Evolutionary conservation across 1,284 basidiomycete genomes (phyloP).

Genomic region (Fomitopsis pinicola): DNA sequence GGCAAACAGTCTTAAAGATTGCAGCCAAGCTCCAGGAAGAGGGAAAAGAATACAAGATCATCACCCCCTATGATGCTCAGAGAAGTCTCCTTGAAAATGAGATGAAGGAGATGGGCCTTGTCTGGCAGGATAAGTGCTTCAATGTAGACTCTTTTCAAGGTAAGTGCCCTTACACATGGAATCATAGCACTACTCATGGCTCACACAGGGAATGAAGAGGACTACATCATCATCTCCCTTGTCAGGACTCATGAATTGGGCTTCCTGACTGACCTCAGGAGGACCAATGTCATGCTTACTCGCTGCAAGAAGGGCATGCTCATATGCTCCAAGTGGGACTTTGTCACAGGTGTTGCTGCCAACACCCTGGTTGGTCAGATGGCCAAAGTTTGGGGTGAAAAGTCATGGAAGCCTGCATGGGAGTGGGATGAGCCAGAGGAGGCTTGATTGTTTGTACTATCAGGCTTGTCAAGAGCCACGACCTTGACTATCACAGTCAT

Average conservation of each 20-base stretch:
- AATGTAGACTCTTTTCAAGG: slow-evolving; percentile 49
- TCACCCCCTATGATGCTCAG: slow-evolving; percentile 57
- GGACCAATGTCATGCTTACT: slow-evolving; percentile 69
- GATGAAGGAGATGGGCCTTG: slow-evolving; percentile 32
- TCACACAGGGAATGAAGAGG: slow-evolving; percentile 33
- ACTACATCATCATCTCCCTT: slow-evolving; percentile 61
- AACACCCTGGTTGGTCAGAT: slow-evolving; percentile 45
- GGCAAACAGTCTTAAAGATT: slow-evolving; percentile 34
- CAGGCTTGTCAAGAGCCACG: no score
- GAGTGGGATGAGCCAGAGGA: slow-evolving; percentile 34
- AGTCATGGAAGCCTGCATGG: slow-evolving; percentile 34
- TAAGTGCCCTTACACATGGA: slow-evolving; percentile 15
- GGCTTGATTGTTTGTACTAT: slow-evolving; percentile 8
- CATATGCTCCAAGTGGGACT: slow-evolving; percentile 53
- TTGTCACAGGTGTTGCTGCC: slow-evolving; percentile 40
- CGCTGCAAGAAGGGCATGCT: slow-evolving; percentile 67
- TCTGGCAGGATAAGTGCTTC: slow-evolving; percentile 41
- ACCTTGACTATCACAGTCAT: no score
- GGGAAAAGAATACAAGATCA: slow-evolving; percentile 36
- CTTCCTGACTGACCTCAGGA: slow-evolving; percentile 43
- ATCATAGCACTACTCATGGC: slow-evolving; percentile 3
- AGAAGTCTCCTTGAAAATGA: slow-evolving; percentile 37
- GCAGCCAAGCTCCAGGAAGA: slow-evolving; percentile 39
- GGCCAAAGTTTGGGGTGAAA: slow-evolving; percentile 32
- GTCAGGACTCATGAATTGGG: slow-evolving; percentile 43